These are phyloP conservation scores for Coprinellus aureogranulatus DNA, from an alignment of 768 basidiomycete genomes.

Conservation along the genomic window DNA sequence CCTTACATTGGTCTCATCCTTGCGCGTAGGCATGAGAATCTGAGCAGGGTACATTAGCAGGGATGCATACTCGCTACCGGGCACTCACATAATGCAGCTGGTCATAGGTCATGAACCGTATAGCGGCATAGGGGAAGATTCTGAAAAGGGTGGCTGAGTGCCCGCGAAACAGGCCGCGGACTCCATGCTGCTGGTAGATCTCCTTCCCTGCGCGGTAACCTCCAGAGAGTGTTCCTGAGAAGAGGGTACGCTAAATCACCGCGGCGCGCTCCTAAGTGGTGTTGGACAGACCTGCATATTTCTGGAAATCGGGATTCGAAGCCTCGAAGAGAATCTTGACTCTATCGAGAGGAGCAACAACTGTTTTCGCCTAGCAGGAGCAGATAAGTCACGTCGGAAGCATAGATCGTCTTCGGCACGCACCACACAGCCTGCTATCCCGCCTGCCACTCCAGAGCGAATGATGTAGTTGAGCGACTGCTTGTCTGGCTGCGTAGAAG, in stretches of 20 bases:
- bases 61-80: not conserved
- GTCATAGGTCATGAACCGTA: constrained; percentile 97
- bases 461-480: constrained; percentile 60
- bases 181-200: constrained; percentile 68
- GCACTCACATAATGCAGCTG: constrained; percentile 68
- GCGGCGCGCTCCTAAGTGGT: not conserved
- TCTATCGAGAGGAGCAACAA: constrained; percentile 92
- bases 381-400: constrained; percentile 13
- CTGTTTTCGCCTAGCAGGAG: constrained; percentile 78
- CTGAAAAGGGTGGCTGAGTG: constrained; percentile 93
- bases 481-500: constrained; percentile 46
- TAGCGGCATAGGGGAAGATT: constrained; percentile 94
- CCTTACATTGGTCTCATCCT: constrained; percentile 71
- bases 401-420: constrained; percentile 30
- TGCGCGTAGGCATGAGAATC: constrained; percentile 83
- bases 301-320: constrained; percentile 89
- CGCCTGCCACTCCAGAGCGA: constrained; percentile 88
- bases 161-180: constrained; percentile 87
- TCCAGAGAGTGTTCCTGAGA: constrained; percentile 81
- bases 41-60: constrained; percentile 30
- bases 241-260: not conserved
- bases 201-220: constrained; percentile 71
- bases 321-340: constrained; percentile 99
- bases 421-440: constrained; percentile 90
- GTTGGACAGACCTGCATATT: constrained; percentile 76